Evolutionary conservation across 2,329 filamentous ascomycete genomes (phyloP), one percentile per base, ranked within the genome.

Genomic region (Xylariomycetidae sp.): DNA sequence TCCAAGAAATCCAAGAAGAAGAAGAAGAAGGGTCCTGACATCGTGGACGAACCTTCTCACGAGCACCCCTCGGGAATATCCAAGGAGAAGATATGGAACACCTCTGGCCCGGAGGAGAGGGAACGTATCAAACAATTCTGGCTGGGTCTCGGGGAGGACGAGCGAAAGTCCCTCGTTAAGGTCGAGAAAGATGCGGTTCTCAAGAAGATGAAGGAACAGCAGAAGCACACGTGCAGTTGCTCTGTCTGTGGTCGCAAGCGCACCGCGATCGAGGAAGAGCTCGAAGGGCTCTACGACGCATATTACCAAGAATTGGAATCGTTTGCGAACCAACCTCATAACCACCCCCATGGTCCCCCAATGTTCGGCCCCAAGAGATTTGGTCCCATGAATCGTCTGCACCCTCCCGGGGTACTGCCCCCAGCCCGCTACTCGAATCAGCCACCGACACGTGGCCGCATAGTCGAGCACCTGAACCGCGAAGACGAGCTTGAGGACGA

Each of bases 151-250:
- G 88, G 87, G 47, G 92, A 98, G 60, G 87, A 94, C 23, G 89
- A 97, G 59, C 85, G 92, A 50, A 92, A 94, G 58, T 92, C 87
- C 12, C 70, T 98, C 29, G 88, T 98, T 55, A 96, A 96, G 63
- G 90, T 98, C 18, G 92, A 98, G 64, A 98, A 98, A 66, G 90
- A 98, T 62, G 90, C 92, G 6, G 92, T 98, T 1, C 67, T 98
- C 36, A 88, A 87, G 56, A 98, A 98, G 70, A 98, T 98, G 92
- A 98, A 98, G 71, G 92, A 98, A 62, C 92, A 98, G 62, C 92
- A 98, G 62, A 97, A 97, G 63, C 89, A 97, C 60, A 97, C 90
- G 3, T 98, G 92, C 69, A 96, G 89, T 59, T 98, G 92, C 63
- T 94, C 88, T 4, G 90, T 98, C 25, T 98, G 92, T 61, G 92